Evolutionary conservation across 2,329 filamentous ascomycete species (phyloP), one percentile per base, ranked within the genome.

Genomic region (Botrytis aclada): DNA sequence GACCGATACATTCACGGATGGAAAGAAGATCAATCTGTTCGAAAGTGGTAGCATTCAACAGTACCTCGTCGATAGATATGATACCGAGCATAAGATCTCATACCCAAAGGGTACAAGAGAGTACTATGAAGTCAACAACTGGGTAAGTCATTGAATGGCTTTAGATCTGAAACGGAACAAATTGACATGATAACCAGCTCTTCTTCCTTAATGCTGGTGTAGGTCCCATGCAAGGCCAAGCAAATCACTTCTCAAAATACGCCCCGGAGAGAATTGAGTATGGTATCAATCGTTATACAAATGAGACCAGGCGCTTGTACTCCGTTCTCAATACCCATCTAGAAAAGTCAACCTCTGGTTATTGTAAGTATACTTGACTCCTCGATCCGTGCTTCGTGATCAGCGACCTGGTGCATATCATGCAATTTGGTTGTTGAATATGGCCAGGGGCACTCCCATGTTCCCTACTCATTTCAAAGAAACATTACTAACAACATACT

Each of bases 1-100:
- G 69, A 96, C 93, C 12, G 94, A 97, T 83, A 92, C 86, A 10
- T 91, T 93, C 81, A 85, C 85, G 8, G 90, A 96, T 81, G 93
- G 93, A 77, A 84, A 92, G 81, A 84, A 85, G 47, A 93, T 97
- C 80, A 86, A 88, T 73, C 81, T 97, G 29, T 97, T 97, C 80
- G 94, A 97, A 83, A 93, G 89, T 75, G 94, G 93, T 73, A 89
- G 91, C 76, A 96, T 97, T 80, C 85, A 97, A 84, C 89, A 94
- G 82, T 97, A 97, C 81, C 87, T 97, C 9, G 89, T 92, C 29
- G 92, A 94, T 70, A 88, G 89, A 74, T 97, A 97, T 81, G 94
- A 97, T 82, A 87, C 86, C 41, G 91, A 95, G 70, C 84, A 96
- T 85, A 95, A 94, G 84, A 88, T 97, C 74, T 94, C 90, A 62